phyloP scores from a whole-genome alignment of 768 basidiomycete species.

The Suillus tomentosus region DNA sequence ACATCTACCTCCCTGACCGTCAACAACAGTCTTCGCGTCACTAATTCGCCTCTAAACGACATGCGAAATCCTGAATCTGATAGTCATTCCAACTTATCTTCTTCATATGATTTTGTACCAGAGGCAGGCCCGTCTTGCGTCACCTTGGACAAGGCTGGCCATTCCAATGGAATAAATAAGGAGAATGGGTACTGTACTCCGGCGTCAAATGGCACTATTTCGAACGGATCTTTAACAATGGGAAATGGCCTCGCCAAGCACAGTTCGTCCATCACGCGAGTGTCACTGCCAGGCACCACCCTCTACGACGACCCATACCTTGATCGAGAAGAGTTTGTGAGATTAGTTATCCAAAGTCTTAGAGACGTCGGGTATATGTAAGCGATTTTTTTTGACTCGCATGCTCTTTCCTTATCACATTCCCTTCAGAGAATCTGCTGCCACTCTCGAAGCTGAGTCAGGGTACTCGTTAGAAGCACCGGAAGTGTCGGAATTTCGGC shows the following conservation, averaged over 20 bases:
- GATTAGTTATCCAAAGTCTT: constrained; percentile 86
- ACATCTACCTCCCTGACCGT: constrained; percentile 33
- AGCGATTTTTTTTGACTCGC: constrained; percentile 28
- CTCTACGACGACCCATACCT: constrained; percentile 79
- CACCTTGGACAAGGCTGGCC: constrained; percentile 34
- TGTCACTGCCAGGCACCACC: constrained; percentile 69
- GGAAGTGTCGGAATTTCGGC: constrained; percentile 78
- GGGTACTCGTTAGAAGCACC: constrained; percentile 83
- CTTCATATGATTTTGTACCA: constrained; percentile 44
- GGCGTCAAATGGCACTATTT: constrained; percentile 34
- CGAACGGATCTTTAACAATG: constrained; percentile 39
- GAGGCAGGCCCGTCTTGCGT: constrained; percentile 57
- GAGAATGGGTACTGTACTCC: constrained; percentile 41
- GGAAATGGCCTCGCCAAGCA: constrained; percentile 56
- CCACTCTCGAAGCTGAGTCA: constrained; percentile 88
- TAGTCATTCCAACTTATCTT: constrained; percentile 45
- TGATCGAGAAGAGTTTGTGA: constrained; percentile 88
- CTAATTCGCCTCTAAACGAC: constrained; percentile 36
- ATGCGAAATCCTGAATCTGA: constrained; percentile 59
- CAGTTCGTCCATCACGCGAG: constrained; percentile 52
- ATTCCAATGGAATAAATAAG: constrained; percentile 41
- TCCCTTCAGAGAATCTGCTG: constrained; percentile 75
- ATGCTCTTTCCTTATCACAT: constrained; percentile 18
- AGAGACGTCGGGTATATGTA: constrained; percentile 83
- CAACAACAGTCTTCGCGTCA: constrained; percentile 25